Conservation (phyloP, 768 basidiomycete species). For the Tylopilus rubrobrunneus region DNA sequence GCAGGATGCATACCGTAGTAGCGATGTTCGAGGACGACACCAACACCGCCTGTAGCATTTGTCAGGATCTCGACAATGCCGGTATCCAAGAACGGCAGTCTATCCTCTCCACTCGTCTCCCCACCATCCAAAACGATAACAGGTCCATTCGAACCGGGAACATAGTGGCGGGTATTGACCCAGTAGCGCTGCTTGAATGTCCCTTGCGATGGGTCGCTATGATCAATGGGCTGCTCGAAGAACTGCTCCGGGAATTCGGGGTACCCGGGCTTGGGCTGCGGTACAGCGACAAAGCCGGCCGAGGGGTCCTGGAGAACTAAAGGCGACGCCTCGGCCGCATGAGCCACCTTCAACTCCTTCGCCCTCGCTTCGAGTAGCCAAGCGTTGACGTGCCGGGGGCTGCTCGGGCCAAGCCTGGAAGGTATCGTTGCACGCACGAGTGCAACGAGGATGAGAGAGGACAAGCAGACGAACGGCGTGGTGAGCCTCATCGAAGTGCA, state of each 20-base stretch:
- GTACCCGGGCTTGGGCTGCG: constrained; percentile 8
- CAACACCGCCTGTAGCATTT: constrained; percentile 81
- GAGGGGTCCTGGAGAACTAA: constrained; percentile 22
- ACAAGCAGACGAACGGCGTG: constrained; percentile 9
- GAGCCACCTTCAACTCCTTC: constrained; percentile 15
- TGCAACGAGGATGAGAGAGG: constrained; percentile 6
- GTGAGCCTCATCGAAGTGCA: constrained; percentile 16
- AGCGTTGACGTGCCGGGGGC: constrained; percentile 62
- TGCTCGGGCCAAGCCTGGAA: constrained; percentile 24
- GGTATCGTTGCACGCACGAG: constrained; percentile 10
- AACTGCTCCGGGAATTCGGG: constrained; percentile 55
- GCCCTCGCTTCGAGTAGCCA: constrained; percentile 46
- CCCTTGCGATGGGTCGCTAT: constrained; percentile 54
- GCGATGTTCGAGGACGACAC: constrained; percentile 89
- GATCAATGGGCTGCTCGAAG: constrained; percentile 86
- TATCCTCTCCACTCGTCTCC: constrained; percentile 80
- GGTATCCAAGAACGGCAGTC: constrained; percentile 52
- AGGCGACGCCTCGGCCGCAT: constrained; percentile 7
- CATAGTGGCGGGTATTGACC: constrained; percentile 82
- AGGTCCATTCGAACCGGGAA: constrained; percentile 65
- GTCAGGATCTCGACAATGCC: constrained; percentile 87
- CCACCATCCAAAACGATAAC: constrained; percentile 92
- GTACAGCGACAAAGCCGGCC: constrained; percentile 10
- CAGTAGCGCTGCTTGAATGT: constrained; percentile 91
- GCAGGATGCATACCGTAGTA: constrained; percentile 63